Conservation (phyloP, 148 eudicot species). For the Spergularia marina region DNA sequence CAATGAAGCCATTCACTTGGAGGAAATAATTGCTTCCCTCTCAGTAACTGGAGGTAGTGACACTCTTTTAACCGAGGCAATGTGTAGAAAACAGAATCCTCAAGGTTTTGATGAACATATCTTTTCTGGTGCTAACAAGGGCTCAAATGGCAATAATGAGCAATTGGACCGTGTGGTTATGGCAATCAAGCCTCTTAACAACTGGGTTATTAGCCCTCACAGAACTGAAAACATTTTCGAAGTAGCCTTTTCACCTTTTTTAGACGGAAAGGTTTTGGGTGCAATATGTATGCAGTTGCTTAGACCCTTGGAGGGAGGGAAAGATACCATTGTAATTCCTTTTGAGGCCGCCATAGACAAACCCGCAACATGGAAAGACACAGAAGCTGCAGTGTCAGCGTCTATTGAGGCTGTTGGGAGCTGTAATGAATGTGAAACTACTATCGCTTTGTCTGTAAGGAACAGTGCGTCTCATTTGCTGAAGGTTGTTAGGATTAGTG, state of each 20-base stretch:
- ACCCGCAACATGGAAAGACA: conserved; percentile 25
- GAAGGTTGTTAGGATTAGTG: conserved; percentile 46
- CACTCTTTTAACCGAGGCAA: conserved; percentile 38
- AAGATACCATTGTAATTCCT: conserved; percentile 54
- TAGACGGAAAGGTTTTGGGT: conserved; percentile 44
- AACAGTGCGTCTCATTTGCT: conserved; percentile 47
- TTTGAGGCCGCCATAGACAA: conserved; percentile 43
- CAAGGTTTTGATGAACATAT: conserved; percentile 24
- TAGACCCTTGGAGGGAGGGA: conserved; percentile 41
- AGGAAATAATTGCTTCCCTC: conserved; percentile 58
- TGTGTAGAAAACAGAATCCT: conserved; percentile 40
- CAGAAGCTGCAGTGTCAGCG: conserved; percentile 32
- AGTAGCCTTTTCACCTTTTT: conserved; percentile 37
- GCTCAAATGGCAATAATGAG: conserved; percentile 34
- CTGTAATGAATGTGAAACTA: conserved; percentile 41
- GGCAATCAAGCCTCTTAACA: conserved; percentile 55
- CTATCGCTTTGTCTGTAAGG: conserved; percentile 47
- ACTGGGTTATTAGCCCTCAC: conserved; percentile 58
- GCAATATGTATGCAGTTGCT: conserved; percentile 50
- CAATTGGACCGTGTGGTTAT: conserved; percentile 33
- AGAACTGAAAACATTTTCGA: conserved; percentile 51
- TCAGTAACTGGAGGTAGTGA: conserved; percentile 40
- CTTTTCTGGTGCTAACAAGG: conserved; percentile 25
- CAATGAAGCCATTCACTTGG: conserved; percentile 59
- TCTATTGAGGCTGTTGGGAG: conserved; percentile 43